phyloP scores from a whole-genome alignment of 495 filamentous ascomycete species.

The Extremus antarcticus region DNA sequence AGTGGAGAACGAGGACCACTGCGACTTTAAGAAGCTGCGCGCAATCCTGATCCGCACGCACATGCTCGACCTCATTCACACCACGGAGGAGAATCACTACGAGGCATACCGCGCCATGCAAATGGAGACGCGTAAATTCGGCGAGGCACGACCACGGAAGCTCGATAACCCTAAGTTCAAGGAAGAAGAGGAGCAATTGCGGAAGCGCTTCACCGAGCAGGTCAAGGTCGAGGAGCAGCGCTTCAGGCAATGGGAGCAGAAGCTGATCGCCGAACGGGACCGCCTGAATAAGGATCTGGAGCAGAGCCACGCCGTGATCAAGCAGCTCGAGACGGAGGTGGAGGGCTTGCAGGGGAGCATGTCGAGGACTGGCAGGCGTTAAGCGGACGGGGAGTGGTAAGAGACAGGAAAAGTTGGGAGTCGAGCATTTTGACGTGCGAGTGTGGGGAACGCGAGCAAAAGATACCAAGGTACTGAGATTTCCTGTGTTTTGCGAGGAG shows the following conservation, averaged over 20 bases:
- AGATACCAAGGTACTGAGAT: conserved; percentile 2
- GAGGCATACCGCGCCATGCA: conserved; percentile 97
- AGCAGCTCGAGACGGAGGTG: conserved; percentile 84
- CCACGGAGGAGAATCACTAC: conserved; percentile 97
- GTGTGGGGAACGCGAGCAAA: background rate
- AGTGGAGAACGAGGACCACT: conserved; percentile 99
- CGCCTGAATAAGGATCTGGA: conserved; percentile 98
- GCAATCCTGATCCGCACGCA: conserved; percentile 99
- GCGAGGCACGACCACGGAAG: conserved; percentile 92
- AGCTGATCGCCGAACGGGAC: conserved; percentile 94
- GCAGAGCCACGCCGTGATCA: conserved; percentile 92
- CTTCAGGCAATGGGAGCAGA: conserved; percentile 99
- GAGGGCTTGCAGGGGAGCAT: conserved; percentile 87
- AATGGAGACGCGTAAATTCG: conserved; percentile 99
- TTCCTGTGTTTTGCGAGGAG: background rate
- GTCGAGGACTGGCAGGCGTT: conserved; percentile 90
- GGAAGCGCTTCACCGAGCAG: conserved; percentile 98
- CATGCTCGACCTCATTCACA: conserved; percentile 99
- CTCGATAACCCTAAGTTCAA: conserved; percentile 99
- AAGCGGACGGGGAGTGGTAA: conserved; percentile 22
- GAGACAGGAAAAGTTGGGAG: background rate
- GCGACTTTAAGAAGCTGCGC: conserved; percentile 99
- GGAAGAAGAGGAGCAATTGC: conserved; percentile 93
- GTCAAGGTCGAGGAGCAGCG: conserved; percentile 99
- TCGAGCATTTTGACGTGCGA: no score